Percentiles rank a stretch among this genome's conserved stretches.
Evolutionary conservation across 2,329 filamentous ascomycete genomes (phyloP).

Genomic region (Chrysosporium queenslandicum): DNA sequence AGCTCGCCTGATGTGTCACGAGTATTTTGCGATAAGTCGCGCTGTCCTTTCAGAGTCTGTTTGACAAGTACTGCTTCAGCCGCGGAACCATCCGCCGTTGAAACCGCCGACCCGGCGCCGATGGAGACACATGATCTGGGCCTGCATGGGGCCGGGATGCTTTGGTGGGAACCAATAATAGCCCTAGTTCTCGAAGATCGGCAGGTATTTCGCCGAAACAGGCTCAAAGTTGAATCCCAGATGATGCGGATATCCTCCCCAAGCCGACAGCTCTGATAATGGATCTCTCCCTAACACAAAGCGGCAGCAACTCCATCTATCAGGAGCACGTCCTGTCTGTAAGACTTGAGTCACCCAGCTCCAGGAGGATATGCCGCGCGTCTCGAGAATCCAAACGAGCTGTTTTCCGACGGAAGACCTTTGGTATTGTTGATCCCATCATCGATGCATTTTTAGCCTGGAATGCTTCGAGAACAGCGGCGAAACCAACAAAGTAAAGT

Average conservation of each 20-base stretch:
- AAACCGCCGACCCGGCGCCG: background rate
- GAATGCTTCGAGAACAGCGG: background rate
- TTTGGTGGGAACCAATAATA: background rate
- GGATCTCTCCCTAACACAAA: background rate
- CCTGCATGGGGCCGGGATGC: background rate
- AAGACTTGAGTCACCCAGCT: too few species aligned
- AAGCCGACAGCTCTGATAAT: background rate
- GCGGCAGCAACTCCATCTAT: background rate
- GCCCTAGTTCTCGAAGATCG: background rate
- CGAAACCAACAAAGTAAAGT: background rate
- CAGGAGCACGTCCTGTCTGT: too few species aligned
- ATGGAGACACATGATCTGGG: background rate
- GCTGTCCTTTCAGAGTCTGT: too few species aligned
- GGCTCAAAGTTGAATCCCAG: background rate
- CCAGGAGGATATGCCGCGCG: too few species aligned
- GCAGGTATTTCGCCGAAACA: background rate
- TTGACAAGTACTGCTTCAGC: background rate
- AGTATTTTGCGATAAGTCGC: background rate
- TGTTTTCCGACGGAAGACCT: too few species aligned
- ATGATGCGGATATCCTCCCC: background rate
- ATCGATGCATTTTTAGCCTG: background rate
- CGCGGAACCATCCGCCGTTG: background rate
- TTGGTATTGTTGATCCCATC: too few species aligned
- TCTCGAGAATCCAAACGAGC: too few species aligned
- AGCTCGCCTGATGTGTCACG: background rate